Evolutionary conservation across 352 stramenopile species (phyloP).

Genomic region (Pythium brachiatum): DNA sequence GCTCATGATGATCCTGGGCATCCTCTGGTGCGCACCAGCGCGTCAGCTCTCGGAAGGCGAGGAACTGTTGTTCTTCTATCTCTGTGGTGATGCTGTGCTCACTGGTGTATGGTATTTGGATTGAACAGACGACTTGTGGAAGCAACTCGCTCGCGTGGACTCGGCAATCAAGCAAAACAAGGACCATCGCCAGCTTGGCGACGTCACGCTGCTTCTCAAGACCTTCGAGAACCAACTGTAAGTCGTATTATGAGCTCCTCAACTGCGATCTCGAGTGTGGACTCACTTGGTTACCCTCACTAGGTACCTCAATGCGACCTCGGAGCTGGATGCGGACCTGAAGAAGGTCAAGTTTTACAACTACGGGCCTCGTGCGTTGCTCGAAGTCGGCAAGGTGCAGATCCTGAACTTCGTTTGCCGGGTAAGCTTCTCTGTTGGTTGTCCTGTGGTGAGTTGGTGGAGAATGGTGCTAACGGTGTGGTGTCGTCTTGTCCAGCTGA

Average conservation of each 20-base stretch:
- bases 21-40: slow-evolving; percentile 73
- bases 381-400: slow-evolving; percentile 84
- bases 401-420: slow-evolving; percentile 89
- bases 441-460: too few relatives aligned
- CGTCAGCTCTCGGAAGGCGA: slow-evolving; percentile 72
- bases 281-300: background rate
- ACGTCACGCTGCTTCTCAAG: slow-evolving; percentile 70
- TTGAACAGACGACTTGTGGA: slow-evolving; percentile 72
- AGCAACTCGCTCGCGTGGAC: slow-evolving; percentile 66
- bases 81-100: background rate
- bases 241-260: too few relatives aligned
- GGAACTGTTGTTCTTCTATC: background rate
- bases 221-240: slow-evolving; percentile 80
- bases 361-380: slow-evolving; percentile 60
- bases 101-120: background rate
- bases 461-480: too few relatives aligned
- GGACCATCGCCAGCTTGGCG: slow-evolving; percentile 67
- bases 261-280: too few relatives aligned
- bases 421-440: slow-evolving; percentile 34
- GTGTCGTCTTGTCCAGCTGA: slow-evolving; percentile 36
- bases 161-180: slow-evolving; percentile 51
- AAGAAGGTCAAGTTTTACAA: slow-evolving; percentile 79
- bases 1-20: slow-evolving; percentile 77
- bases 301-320: slow-evolving; percentile 69
- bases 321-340: slow-evolving; percentile 66